These are phyloP conservation scores for Hygrocybe coccinea DNA, from an alignment of 768 basidiomycete genomes.

Conservation along the genomic window DNA sequence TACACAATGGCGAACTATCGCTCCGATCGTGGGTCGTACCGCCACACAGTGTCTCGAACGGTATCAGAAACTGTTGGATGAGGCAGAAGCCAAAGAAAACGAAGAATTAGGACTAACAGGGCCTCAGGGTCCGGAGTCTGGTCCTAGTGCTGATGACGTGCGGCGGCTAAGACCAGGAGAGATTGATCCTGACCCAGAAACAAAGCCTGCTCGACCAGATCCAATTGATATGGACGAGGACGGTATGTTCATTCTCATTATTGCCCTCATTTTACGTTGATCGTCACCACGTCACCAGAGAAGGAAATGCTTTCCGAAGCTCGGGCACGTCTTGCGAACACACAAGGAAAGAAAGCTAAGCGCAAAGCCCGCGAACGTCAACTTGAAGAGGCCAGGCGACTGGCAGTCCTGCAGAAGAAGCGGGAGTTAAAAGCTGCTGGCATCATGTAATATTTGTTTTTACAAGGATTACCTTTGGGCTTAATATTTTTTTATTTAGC, in stretches of 20 bases:
- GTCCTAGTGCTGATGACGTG: constrained; percentile 90
- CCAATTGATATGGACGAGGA: constrained; percentile 99
- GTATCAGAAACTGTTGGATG: constrained; percentile 96
- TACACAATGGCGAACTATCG: constrained; percentile 99
- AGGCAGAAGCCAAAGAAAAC: constrained; percentile 94
- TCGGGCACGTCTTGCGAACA: constrained; percentile 94
- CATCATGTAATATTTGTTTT: constrained; percentile 65
- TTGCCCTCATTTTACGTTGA: not conserved
- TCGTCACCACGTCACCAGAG: constrained; percentile 44
- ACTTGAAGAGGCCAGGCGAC: constrained; percentile 88
- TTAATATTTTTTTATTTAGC: constrained; percentile 33
- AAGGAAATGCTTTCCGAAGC: constrained; percentile 99
- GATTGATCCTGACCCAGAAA: constrained; percentile 98
- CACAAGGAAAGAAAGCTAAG: constrained; percentile 99
- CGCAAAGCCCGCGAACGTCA: constrained; percentile 97
- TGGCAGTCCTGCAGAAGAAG: constrained; percentile 96
- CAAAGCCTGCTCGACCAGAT: constrained; percentile 95
- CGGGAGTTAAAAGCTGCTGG: constrained; percentile 96
- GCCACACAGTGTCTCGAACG: constrained; percentile 97
- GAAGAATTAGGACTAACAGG: constrained; percentile 90
- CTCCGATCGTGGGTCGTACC: constrained; percentile 95
- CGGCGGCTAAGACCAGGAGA: constrained; percentile 88
- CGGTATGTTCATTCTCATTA: constrained; percentile 43
- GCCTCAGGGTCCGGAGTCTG: constrained; percentile 64
- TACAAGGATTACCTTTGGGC: not conserved